Base-by-base conservation (phyloP, 1,139 yeast species). In the Zhuliangozyma blackwelliae region DNA sequence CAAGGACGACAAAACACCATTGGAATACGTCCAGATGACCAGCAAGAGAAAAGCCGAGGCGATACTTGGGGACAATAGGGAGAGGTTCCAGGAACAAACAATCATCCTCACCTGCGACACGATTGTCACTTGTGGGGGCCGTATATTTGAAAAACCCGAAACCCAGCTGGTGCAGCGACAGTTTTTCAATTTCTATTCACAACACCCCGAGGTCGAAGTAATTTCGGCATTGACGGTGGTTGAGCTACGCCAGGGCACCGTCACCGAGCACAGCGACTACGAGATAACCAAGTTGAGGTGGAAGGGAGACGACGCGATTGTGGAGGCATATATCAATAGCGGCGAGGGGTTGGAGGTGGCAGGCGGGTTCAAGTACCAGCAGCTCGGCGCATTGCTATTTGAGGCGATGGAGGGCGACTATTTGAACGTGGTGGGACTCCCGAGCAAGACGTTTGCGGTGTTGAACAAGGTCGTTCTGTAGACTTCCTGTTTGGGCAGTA, bases 361-460 rank as follows among this genome's bases (percentile, higher is more conserved):
- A 1, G 98, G 97, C 7, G 98, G 98, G 1, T 89, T 88, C 62
- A 82, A 82, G 49, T 82, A 83, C 43, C 97, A 92, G 57, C 86
- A 81, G 2, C 54, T 55, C 12, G 90, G 92, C 0, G 82, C 86
- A 3, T 52, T 82, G 32, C 61, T 92, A 41, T 77, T 92, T 46
- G 61, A 68, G 28, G 59, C 63, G 12, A 74, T 89, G 11, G 68
- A 68, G 2, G 98, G 98, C 1, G 97, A 90, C 54, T 87, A 76
- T 52, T 81, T 72, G 57, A 90, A 88, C 54, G 85, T 88, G n/a
- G 92, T 92, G 7, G 98, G 98, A 0, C 62, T 92, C 40, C 97
- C 98, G 0, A 68, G 72, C 39, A 66, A 63, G 26, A 79, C 92
- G 0, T 75, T 74, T 52, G 50, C 57, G 34, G 54, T 75, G 44